Base-by-base conservation (phyloP, 2,329 filamentous ascomycete species). In the Curvularia hawaiiensis region DNA sequence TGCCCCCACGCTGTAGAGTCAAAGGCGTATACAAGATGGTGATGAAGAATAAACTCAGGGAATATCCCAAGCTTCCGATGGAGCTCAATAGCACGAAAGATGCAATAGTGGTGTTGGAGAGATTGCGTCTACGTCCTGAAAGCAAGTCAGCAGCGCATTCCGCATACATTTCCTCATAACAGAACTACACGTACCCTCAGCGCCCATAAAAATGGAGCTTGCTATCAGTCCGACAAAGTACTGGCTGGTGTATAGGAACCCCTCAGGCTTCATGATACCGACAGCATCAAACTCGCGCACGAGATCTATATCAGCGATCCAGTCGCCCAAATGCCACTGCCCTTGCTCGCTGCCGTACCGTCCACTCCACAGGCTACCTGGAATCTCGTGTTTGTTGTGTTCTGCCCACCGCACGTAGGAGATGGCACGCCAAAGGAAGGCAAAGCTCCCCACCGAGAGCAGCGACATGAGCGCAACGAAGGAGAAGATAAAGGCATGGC, bases 231-330 rank as follows among this genome's bases (percentile, higher is more conserved):
- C 82, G 12, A 85, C 75, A 56, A 86, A 84, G 43, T 85, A 78
- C 73, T 89, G 86, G 59, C 85, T 84, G 7, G 82, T 84, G 83
- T 86, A 88, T 81, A 85, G 85, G 67, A 86, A 83, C 16, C 84
- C 81, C 48, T 83, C 80, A 3, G 81, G 78, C 49, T 80, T 83
- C 65, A 83, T 82, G 7, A 83, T 78, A 4, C 86, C 76, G 24
- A 86, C 83, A 58, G 84, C 81, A 56, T 85, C 78, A 11, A 81
- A 80, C 68, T 86, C 83, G 9, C 73, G 72, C 60, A 83, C 79
- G 22, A 87, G 68, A 24, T 84, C 78, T 2, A 81, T 81, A 35
- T 86, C 82, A 45, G 76, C 79, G 57, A 85, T 68, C 85, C 85
- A 88, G 26, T 79, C 78, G 11, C 78, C 78, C 44, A 84, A 65